Evolutionary conservation across 345 rosid species (phyloP).

Genomic region (Salix brachista): DNA sequence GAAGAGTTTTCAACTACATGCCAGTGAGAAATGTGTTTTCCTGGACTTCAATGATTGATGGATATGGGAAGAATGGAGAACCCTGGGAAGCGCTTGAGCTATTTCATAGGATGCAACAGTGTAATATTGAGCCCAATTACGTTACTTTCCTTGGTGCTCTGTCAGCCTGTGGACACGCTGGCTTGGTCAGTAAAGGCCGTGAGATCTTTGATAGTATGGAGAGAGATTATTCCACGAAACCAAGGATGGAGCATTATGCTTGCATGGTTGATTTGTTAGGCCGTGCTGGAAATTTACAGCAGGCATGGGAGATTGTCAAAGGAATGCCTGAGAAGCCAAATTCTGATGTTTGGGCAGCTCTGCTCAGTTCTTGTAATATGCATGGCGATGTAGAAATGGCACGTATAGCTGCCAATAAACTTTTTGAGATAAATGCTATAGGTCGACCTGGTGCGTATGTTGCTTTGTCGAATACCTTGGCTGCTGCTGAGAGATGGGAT

Average conservation of each 20-base stretch:
- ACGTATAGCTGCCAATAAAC: constrained; percentile 60
- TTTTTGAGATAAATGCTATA: constrained; percentile 60
- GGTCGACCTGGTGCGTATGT: constrained; percentile 85
- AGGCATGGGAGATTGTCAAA: constrained; percentile 61
- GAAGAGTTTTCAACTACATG: constrained; percentile 59
- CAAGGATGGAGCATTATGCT: constrained; percentile 88
- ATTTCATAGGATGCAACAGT: constrained; percentile 51
- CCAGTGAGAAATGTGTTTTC: constrained; percentile 68
- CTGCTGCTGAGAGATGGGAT: constrained; percentile 86
- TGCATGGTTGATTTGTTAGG: constrained; percentile 92
- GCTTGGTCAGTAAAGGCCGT: constrained; percentile 61
- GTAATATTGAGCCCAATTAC: constrained; percentile 48
- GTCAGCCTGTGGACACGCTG: constrained; percentile 83
- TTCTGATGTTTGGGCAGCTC: constrained; percentile 89
- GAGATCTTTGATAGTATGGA: constrained; percentile 79
- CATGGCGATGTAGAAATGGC: constrained; percentile 67
- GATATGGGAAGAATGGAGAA: constrained; percentile 83
- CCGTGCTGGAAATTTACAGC: constrained; percentile 59
- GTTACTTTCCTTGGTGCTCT: constrained; percentile 89
- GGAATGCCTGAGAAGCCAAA: constrained; percentile 64
- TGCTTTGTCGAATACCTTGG: constrained; percentile 69
- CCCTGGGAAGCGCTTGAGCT: constrained; percentile 69
- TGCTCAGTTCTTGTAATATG: constrained; percentile 71
- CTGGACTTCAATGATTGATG: constrained; percentile 97
- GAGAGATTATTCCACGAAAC: constrained; percentile 56